These are phyloP conservation scores for Dimargaris cristalligena DNA, from an alignment of 192 early-diverging fungal genomes.

Conservation along the genomic window DNA sequence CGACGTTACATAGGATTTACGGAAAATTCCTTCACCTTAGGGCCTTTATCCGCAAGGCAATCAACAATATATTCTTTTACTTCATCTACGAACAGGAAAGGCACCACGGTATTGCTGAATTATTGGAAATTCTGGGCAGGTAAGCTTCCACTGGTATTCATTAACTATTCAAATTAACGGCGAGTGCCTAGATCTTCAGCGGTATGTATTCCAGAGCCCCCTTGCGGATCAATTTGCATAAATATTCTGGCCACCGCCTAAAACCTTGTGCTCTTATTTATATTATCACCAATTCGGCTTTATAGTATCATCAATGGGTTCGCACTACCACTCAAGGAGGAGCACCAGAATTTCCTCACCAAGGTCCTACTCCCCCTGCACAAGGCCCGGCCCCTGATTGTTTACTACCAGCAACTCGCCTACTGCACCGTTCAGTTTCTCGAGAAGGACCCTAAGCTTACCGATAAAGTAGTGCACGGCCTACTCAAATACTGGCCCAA, in stretches of 20 bases:
- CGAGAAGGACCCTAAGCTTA: slow-evolving; percentile 90
- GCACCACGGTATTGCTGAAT: slow-evolving; percentile 96
- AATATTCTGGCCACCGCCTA: no score
- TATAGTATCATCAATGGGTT: slow-evolving; percentile 99
- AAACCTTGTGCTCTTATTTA: no score
- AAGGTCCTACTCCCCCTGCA: slow-evolving; percentile 90
- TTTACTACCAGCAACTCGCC: slow-evolving; percentile 93
- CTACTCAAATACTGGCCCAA: slow-evolving; percentile 96
- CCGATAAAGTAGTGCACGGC: slow-evolving; percentile 74
- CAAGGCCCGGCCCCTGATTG: slow-evolving; percentile 81
- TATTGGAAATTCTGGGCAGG: slow-evolving; percentile 96
- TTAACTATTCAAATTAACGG: no score
- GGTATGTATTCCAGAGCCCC: no score
- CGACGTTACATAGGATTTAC: slow-evolving; percentile 93
- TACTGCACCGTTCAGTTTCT: slow-evolving; percentile 99
- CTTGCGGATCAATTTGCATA: no score
- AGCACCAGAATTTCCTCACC: slow-evolving; percentile 92
- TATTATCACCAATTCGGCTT: no score
- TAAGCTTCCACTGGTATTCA: slow-evolving; percentile 26
- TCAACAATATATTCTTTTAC: slow-evolving; percentile 97
- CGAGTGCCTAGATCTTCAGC: no score
- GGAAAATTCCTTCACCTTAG: slow-evolving; percentile 95
- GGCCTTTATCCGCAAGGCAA: slow-evolving; percentile 90
- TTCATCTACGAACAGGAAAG: slow-evolving; percentile 94
- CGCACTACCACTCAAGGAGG: slow-evolving; percentile 93